Conservation (phyloP, 2,329 filamentous ascomycete species). For the Pyrenochaeta sp. region DNA sequence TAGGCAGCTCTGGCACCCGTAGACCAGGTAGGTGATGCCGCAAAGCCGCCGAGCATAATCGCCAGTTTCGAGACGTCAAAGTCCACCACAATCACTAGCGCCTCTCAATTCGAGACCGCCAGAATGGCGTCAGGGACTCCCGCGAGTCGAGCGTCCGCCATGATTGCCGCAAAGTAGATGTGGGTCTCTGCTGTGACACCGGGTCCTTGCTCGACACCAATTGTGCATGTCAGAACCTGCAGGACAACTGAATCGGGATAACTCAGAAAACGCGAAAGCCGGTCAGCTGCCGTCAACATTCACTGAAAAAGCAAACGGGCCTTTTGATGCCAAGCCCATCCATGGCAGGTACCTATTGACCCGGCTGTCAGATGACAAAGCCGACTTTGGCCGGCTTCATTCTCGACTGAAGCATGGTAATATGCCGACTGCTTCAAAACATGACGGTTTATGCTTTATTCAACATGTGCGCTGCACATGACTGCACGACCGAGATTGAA, state of each 20-base stretch:
- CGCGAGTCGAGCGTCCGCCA: slow-evolving; percentile 12
- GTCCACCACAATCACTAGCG: slow-evolving; percentile 20
- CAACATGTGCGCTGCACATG: slow-evolving; percentile 18
- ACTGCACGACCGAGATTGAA: slow-evolving; percentile 22
- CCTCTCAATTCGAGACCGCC: slow-evolving; percentile 27
- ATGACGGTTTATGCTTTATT: slow-evolving; percentile 9
- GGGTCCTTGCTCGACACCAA: slow-evolving; percentile 7
- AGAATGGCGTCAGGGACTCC: slow-evolving; percentile 33
- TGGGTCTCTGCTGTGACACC: slow-evolving; percentile 8
- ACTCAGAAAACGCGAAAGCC: slow-evolving; percentile 15
- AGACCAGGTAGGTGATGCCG: slow-evolving; percentile 12
- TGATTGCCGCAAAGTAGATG: background rate
- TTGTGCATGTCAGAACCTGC: slow-evolving; percentile 16
- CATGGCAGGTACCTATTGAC: slow-evolving; percentile 6
- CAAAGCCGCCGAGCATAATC: slow-evolving; percentile 16
- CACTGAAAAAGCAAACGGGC: slow-evolving; percentile 21
- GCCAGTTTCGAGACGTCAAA: slow-evolving; percentile 17
- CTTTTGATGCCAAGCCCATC: slow-evolving; percentile 12
- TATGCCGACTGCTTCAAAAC: slow-evolving; percentile 28
- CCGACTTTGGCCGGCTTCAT: slow-evolving; percentile 28
- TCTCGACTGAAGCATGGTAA: slow-evolving; percentile 26
- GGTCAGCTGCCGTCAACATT: slow-evolving; percentile 28
- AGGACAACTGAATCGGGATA: slow-evolving; percentile 17
- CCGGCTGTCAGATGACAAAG: slow-evolving; percentile 22
- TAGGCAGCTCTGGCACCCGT: slow-evolving; percentile 19